These are phyloP conservation scores for Pleurotus pulmonarius DNA, from an alignment of 768 basidiomycete genomes.

Conservation along the genomic window DNA sequence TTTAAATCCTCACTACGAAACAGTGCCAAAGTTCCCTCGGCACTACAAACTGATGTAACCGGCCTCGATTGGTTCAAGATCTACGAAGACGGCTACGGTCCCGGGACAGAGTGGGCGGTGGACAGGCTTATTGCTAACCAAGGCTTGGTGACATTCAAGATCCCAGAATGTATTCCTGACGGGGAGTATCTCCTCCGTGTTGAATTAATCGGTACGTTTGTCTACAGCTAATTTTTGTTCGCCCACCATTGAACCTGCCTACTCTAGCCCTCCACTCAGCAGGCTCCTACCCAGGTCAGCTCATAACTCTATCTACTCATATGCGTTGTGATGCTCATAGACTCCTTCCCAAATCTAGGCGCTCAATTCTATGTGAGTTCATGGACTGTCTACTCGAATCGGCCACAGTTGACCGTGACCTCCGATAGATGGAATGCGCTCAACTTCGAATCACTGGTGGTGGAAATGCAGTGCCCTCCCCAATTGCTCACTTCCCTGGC, in stretches of 20 bases:
- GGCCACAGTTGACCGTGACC: not conserved
- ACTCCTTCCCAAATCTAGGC: not conserved
- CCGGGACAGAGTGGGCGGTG: conserved; percentile 31
- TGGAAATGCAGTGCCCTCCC: not conserved
- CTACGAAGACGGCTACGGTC: conserved; percentile 30
- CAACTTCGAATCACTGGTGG: conserved; percentile 1
- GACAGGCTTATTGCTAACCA: conserved; percentile 35
- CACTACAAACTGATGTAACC: conserved; percentile 24
- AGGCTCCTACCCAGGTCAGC: not conserved
- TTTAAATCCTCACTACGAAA: conserved; percentile 1
- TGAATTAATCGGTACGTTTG: not conserved
- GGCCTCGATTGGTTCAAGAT: conserved; percentile 46
- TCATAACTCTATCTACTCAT: too few relatives aligned
- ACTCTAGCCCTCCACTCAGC: not conserved
- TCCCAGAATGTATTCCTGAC: conserved; percentile 13
- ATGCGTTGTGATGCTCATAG: not conserved
- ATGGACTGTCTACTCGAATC: too few relatives aligned
- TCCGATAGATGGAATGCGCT: not conserved
- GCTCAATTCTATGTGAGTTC: conserved; percentile 5
- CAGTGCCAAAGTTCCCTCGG: conserved; percentile 36
- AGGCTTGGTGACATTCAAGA: conserved; percentile 37
- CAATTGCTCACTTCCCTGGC: conserved; percentile 1
- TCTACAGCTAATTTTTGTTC: not conserved
- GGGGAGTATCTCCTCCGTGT: conserved; percentile 12
- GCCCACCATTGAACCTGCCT: not conserved